Evolutionary conservation across 1,139 yeast species (phyloP), one percentile per base, ranked within the genome.

Genomic region (Candida sp.): DNA sequence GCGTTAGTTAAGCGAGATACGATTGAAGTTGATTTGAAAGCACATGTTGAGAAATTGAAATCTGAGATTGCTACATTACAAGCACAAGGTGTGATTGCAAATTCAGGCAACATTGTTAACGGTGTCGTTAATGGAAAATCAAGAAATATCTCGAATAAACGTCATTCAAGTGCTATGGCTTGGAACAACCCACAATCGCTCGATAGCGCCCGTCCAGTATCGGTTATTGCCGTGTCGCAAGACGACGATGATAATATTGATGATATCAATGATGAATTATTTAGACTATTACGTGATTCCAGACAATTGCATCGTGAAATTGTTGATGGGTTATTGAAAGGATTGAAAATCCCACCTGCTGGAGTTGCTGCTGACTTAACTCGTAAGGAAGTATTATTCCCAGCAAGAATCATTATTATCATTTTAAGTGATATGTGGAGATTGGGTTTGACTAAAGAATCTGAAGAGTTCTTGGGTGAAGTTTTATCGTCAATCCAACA

Each of bases 371-470:
- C 88, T 38, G 90, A 86, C 59, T 75, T 89, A 52, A 83, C 95
- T 12, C 79, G 90, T 58, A 89, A 91, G 63, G 99, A 95, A 64
- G 96, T 93, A 33, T 75, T 93, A 43, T 93, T 90, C 82, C 99
- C 99, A 36, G 95, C 98, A 2, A 84, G 97, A 71, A 88, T 93
- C 49, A 84, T 93, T 56, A 91, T 93, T 55, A 86, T 95, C 51
- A 86, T 93, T 37, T 77, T 93, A 49, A 85, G 96, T 56, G 99
- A 95, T 64, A 90, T 93, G 99, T 93, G 99, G 99, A 81, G 98
- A 66, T 75, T 91, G 45, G 98, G 99, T 2, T 78, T 90, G 56
- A 90, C 97, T 33, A 84, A 87, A 54, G 97, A 91, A 64, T 83
- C 95, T 58, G 99, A 93, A 70, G 84, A 83, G 46, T 88, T 93